These are phyloP conservation scores for Staphylotrichum longicolle DNA, from an alignment of 495 filamentous ascomycete genomes.

Conservation along the genomic window DNA sequence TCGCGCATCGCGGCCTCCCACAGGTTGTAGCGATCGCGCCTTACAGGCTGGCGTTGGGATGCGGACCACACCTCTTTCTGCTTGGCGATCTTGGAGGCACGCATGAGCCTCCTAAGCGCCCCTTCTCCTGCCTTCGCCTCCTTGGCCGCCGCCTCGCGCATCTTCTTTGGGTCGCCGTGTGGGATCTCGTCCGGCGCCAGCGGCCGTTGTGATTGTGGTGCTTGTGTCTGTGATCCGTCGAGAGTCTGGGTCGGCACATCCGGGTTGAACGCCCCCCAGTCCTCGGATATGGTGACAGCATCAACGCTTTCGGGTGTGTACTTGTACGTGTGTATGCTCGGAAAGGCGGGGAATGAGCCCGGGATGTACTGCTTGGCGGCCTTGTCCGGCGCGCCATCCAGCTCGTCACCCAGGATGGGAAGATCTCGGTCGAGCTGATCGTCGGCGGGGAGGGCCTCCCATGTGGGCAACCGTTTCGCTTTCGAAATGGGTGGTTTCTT, in stretches of 20 bases:
- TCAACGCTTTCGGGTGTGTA: slow-evolving; percentile 41
- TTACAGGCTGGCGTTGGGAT: slow-evolving; percentile 36
- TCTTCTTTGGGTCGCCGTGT: slow-evolving; percentile 38
- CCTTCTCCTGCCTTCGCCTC: slow-evolving; percentile 47
- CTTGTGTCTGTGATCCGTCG: slow-evolving; percentile 18
- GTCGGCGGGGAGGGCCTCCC: slow-evolving; percentile 30
- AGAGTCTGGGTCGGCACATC: slow-evolving; percentile 17
- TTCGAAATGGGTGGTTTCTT: slow-evolving; percentile 41
- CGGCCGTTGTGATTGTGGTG: slow-evolving; percentile 26
- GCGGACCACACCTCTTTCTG: slow-evolving; percentile 48
- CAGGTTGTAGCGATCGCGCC: slow-evolving; percentile 37
- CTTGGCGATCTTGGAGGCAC: slow-evolving; percentile 48
- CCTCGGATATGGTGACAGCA: slow-evolving; percentile 25
- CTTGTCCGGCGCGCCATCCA: slow-evolving; percentile 46
- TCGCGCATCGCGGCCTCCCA: slow-evolving; percentile 48
- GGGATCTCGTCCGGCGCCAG: slow-evolving; percentile 35
- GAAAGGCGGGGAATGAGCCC: slow-evolving; percentile 43
- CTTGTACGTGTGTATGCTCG: slow-evolving; percentile 47
- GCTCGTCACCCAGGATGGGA: slow-evolving; percentile 40
- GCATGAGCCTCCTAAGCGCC: slow-evolving; percentile 44
- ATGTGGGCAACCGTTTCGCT: slow-evolving; percentile 32
- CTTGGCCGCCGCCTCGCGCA: slow-evolving; percentile 44
- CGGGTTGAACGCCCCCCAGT: slow-evolving; percentile 26
- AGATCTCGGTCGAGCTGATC: slow-evolving; percentile 37
- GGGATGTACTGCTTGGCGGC: slow-evolving; percentile 44